Conservation (phyloP, 768 basidiomycete genomes). For the Suillus alpinus region DNA sequence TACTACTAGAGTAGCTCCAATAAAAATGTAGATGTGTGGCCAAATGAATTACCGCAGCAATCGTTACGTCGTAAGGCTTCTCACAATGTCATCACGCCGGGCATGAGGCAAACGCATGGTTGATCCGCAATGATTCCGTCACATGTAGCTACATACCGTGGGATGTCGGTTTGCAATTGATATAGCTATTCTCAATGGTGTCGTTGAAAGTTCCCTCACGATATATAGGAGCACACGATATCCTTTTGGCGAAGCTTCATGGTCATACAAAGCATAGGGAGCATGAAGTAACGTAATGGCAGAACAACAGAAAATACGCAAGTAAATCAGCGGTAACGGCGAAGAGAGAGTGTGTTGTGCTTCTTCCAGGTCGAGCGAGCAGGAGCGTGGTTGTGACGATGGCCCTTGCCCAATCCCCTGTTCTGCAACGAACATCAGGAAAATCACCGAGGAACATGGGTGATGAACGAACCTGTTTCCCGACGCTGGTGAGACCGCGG, state of each 20-base stretch:
- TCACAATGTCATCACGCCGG: neutral
- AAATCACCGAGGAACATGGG: neutral
- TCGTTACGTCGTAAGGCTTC: neutral
- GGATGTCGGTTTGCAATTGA: neutral
- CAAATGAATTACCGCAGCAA: neutral
- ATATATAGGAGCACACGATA: neutral
- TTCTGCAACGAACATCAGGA: conserved; percentile 51
- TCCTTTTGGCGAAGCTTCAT: conserved; percentile 11
- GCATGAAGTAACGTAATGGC: conserved; percentile 24
- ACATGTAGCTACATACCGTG: neutral
- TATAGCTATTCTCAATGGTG: neutral
- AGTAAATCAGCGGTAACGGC: conserved; percentile 70
- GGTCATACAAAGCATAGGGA: conserved; percentile 22
- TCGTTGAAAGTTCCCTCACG: neutral
- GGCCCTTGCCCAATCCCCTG: conserved; percentile 95
- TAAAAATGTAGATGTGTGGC: neutral
- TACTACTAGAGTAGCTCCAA: neutral
- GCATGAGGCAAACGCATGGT: neutral
- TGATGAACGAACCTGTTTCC: conserved; percentile 75
- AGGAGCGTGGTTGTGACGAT: conserved; percentile 90
- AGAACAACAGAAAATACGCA: conserved; percentile 2
- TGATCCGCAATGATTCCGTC: neutral
- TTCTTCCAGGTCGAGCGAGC: conserved; percentile 92
- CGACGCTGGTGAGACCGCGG: conserved; percentile 94
- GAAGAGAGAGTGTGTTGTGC: conserved; percentile 96